Evolutionary conservation across 306 rosid genomes (phyloP).

Genomic region (Malus asiatica): DNA sequence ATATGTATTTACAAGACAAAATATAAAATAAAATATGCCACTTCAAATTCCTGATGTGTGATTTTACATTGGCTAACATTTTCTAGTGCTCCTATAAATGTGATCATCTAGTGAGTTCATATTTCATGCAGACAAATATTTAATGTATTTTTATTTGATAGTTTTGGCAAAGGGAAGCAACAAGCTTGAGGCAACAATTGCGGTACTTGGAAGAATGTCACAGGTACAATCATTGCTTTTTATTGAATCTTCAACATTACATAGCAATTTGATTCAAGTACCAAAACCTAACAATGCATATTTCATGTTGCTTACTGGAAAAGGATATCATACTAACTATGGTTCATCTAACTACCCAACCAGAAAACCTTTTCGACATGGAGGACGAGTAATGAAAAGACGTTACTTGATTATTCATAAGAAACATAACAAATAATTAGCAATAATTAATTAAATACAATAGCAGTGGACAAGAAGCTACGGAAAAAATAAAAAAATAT

Average conservation of each 20-base stretch:
- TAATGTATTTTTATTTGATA: conserved; percentile 20
- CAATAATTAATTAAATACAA: not conserved
- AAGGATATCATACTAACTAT: not conserved
- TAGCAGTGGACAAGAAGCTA: not conserved
- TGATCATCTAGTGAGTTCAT: too few species aligned
- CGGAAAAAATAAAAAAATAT: not conserved
- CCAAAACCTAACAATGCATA: not conserved
- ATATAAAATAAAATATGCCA: too few species aligned
- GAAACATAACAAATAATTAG: too few species aligned
- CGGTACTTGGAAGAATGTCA: conserved; percentile 64
- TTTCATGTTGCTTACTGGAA: not conserved
- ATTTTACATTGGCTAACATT: not conserved
- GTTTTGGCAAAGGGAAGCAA: conserved; percentile 77
- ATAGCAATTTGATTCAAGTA: not conserved
- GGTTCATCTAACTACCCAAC: not conserved
- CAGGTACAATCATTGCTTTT: conserved; percentile 35
- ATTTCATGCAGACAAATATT: not conserved
- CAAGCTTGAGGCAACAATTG: conserved; percentile 63
- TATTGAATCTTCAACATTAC: not conserved
- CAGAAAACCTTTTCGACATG: not conserved
- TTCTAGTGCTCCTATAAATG: not conserved
- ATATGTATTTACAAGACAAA: too few species aligned
- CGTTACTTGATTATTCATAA: not conserved
- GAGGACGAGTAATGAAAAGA: not conserved
- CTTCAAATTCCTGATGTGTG: not conserved